These are phyloP conservation scores for Chytriomyces sp. DNA, from an alignment of 192 early-diverging fungal species.

Conservation along the genomic window DNA sequence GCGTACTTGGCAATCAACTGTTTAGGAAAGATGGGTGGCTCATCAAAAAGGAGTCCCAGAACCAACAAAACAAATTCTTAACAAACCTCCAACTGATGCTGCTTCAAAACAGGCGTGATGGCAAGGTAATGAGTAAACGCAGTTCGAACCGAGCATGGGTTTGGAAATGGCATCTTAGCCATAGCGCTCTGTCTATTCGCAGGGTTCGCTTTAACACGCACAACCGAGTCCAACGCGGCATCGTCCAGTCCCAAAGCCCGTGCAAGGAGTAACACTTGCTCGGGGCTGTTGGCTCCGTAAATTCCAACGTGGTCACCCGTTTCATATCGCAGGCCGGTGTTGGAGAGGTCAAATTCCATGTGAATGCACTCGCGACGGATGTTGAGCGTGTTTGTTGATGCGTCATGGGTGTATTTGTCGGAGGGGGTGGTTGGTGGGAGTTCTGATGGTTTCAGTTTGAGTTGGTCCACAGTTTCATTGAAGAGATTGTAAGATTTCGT, in stretches of 20 bases:
- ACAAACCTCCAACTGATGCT: slow-evolving; percentile 61
- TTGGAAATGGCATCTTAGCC: slow-evolving; percentile 88
- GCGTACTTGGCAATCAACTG: slow-evolving; percentile 59
- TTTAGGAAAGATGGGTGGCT: not conserved
- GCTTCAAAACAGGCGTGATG: slow-evolving; percentile 69
- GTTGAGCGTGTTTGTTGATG: slow-evolving; percentile 8
- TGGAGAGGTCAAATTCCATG: slow-evolving; percentile 88
- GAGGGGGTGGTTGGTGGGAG: slow-evolving; percentile 21
- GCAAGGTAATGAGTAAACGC: slow-evolving; percentile 92
- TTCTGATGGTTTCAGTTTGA: slow-evolving; percentile 20
- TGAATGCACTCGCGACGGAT: slow-evolving; percentile 87
- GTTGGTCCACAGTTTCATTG: slow-evolving; percentile 44
- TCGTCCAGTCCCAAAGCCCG: slow-evolving; percentile 33
- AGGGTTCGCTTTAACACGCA: slow-evolving; percentile 70
- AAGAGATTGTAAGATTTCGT: slow-evolving; percentile 71
- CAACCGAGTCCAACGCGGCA: slow-evolving; percentile 67
- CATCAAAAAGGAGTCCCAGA: not conserved
- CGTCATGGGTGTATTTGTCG: slow-evolving; percentile 26
- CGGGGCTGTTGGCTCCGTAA: slow-evolving; percentile 82
- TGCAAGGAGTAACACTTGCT: slow-evolving; percentile 39
- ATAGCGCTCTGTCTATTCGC: slow-evolving; percentile 62
- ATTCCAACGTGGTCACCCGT: slow-evolving; percentile 96
- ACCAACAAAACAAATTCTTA: not conserved
- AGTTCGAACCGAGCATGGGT: slow-evolving; percentile 77
- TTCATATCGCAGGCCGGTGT: slow-evolving; percentile 82